These are phyloP conservation scores for Apiotrichum brassicae DNA, from an alignment of 1,284 basidiomycete genomes.

Conservation along the genomic window DNA sequence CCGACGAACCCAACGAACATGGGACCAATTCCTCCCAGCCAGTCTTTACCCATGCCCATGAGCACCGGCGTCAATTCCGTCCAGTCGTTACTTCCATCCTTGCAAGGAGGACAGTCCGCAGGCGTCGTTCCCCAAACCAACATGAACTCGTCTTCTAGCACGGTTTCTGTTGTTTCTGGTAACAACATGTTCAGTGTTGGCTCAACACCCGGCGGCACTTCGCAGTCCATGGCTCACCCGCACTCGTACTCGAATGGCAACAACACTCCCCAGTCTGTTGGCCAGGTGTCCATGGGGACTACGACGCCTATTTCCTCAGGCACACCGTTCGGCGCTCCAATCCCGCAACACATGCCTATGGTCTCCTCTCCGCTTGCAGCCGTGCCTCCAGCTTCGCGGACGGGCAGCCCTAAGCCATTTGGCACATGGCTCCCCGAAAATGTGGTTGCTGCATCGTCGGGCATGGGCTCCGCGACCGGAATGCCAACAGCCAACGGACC, in stretches of 20 bases:
- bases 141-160: neutral
- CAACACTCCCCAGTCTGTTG: conserved; percentile 9
- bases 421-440: conserved; percentile 11
- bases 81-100: conserved; percentile 24
- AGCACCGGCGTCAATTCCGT: neutral
- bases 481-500: conserved; percentile 1
- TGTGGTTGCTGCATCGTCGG: conserved; percentile 7
- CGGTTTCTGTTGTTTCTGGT: conserved; percentile 3
- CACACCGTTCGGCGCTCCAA: conserved; percentile 22
- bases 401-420: conserved; percentile 25
- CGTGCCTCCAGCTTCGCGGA: conserved; percentile 31
- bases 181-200: conserved; percentile 2
- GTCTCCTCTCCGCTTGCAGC: conserved; percentile 39
- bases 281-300: conserved; percentile 31
- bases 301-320: conserved; percentile 27
- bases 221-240: conserved; percentile 32
- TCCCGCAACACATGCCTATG: conserved; percentile 34
- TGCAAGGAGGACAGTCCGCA: conserved; percentile 23
- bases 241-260: conserved; percentile 45
- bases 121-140: neutral
- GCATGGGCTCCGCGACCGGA: conserved; percentile 8
- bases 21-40: neutral
- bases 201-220: neutral
- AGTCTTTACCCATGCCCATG: neutral
- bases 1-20: conserved; percentile 11